A percentile compares a stretch with the other conserved stretches of the same genome.
phyloP scores from a whole-genome alignment of 495 filamentous ascomycete genomes.

The Tuber aestivum region DNA sequence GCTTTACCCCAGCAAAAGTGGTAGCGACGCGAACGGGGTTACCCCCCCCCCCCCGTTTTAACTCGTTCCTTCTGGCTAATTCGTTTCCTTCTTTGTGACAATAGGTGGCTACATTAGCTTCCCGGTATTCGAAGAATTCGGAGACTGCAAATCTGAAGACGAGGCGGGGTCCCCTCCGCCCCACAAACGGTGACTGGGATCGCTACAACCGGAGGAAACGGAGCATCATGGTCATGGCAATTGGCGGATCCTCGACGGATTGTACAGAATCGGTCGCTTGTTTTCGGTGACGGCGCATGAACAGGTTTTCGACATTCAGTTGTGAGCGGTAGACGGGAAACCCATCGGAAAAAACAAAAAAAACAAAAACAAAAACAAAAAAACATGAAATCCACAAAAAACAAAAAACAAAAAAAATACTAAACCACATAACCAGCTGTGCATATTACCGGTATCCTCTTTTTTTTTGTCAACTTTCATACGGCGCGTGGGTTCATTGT shows the following conservation, averaged over 20 bases:
- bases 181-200: constrained; percentile 34
- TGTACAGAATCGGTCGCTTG: constrained; percentile 26
- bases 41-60: neutral
- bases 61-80: constrained; percentile 17
- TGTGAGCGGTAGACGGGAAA: constrained; percentile 14
- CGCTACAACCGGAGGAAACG: constrained; percentile 25
- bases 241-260: constrained; percentile 26
- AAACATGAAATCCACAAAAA: constrained; percentile 20
- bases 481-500: neutral
- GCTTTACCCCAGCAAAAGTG: constrained; percentile 6
- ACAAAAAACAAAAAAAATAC: constrained; percentile 20
- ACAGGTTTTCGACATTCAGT: constrained; percentile 18
- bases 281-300: constrained; percentile 16
- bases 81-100: constrained; percentile 8
- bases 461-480: constrained; percentile 11
- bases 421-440: constrained; percentile 28
- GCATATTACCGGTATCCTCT: constrained; percentile 32
- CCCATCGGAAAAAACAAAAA: constrained; percentile 14
- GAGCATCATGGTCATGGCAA: constrained; percentile 19
- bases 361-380: constrained; percentile 17
- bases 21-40: neutral
- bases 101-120: constrained; percentile 50
- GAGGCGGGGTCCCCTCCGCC: constrained; percentile 32
- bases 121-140: constrained; percentile 47
- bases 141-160: constrained; percentile 39